Evolutionary conservation across 2,329 filamentous ascomycete genomes (phyloP).

Genomic region (Coniosporium tulheliwenetii): DNA sequence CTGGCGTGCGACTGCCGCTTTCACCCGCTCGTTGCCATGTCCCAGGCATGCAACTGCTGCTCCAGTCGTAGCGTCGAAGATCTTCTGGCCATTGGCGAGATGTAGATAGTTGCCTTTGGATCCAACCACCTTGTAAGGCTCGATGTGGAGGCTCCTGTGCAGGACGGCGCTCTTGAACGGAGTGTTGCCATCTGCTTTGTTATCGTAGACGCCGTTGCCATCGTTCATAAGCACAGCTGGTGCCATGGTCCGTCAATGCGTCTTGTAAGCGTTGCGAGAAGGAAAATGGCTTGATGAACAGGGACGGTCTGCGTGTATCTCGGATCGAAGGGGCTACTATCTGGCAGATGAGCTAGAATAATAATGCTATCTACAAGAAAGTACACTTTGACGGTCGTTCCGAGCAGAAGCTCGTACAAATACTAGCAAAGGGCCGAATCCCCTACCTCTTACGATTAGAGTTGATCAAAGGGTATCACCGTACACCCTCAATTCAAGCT

Average conservation of each 20-base stretch:
- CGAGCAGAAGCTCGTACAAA: no score
- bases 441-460: no score
- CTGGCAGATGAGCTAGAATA: no score
- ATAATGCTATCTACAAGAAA: no score
- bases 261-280: no score
- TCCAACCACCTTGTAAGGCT: constrained; percentile 30
- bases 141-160: constrained; percentile 32
- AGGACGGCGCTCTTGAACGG: constrained; percentile 24
- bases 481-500: no score
- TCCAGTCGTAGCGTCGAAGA: constrained; percentile 60
- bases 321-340: no score
- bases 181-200: not conserved
- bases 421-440: no score
- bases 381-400: no score
- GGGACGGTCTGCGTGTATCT: no score
- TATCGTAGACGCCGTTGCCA: constrained; percentile 1
- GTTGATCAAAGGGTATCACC: no score
- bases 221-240: not conserved
- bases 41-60: constrained; percentile 60
- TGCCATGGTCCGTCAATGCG: not conserved
- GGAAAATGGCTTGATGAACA: no score
- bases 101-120: constrained; percentile 37
- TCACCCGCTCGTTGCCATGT: constrained; percentile 46
- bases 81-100: constrained; percentile 37
- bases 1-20: constrained; percentile 43